Evolutionary conservation across 495 filamentous ascomycete genomes (phyloP).

Genomic region (Geopyxis carbonaria): DNA sequence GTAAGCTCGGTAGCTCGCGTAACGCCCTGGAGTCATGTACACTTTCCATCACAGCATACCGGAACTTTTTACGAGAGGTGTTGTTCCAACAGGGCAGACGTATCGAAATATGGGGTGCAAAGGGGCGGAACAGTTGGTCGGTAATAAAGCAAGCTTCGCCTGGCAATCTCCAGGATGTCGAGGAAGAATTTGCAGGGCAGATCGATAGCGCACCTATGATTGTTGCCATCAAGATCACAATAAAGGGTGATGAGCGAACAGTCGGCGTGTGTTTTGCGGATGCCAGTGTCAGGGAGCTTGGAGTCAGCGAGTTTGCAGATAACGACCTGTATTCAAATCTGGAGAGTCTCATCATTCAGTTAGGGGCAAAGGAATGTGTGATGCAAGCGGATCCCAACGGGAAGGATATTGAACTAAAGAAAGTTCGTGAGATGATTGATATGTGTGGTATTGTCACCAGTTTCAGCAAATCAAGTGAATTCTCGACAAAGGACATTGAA

Average conservation of each 20-base stretch:
- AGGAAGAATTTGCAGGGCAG: conserved; percentile 82
- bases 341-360: conserved; percentile 79
- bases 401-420: conserved; percentile 78
- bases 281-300: conserved; percentile 87
- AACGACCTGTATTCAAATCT: conserved; percentile 98
- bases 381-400: conserved; percentile 57
- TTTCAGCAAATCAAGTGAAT: conserved; percentile 58
- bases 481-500: conserved; percentile 83
- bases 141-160: conserved; percentile 79
- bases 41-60: conserved; percentile 81
- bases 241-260: conserved; percentile 65
- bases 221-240: conserved; percentile 77
- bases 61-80: conserved; percentile 87
- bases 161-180: conserved; percentile 90
- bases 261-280: conserved; percentile 97
- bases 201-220: conserved; percentile 86
- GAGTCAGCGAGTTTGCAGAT: conserved; percentile 93
- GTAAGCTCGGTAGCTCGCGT: conserved; percentile 69
- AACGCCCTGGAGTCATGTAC: conserved; percentile 78
- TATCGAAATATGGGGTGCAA: conserved; percentile 70
- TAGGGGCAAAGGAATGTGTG: conserved; percentile 88
- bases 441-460: conserved; percentile 80
- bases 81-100: conserved; percentile 80
- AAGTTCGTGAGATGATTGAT: conserved; percentile 74
- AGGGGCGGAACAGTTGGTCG: conserved; percentile 76